Evolutionary conservation across 805 yeast species (phyloP), one percentile per base, ranked within the genome.

Genomic region (Yamadazyma olivae): DNA sequence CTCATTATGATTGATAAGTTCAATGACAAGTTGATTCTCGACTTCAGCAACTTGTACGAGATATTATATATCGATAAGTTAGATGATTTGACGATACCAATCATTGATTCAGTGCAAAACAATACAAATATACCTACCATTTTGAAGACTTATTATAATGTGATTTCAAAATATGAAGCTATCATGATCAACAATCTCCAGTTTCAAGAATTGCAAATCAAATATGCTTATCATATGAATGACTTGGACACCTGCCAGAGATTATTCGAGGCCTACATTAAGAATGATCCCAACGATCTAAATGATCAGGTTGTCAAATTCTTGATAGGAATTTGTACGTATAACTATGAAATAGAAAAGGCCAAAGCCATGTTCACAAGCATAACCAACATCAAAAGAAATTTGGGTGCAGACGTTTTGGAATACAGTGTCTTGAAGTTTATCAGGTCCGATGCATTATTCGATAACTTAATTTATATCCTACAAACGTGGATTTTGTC

Each of bases 211-310:
- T 16, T 7, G 3, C 56, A 52, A 29, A 58, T 62, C 7, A 61
- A 65, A 61, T 39, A 61, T 13, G 54, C 65, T 31, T 67, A 60
- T 43, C 68, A 67, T 45, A 46, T 46, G 45, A 59, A 61, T 30
- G 64, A 67, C 31, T 17, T 57, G 10, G 45, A 48, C 13, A 42
- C 51, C 6, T 26, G 35, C 5, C 10, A n/a, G 1, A 10, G 19
- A 2, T 22, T 39, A 13, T 17, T 38, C 4, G 40, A 36, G 6
- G 12, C 16, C 6, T 43, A 39, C 22, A 24, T 47, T 13, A 38
- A 33, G 32, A 48, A 5, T 25, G 20, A 18, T 10, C 18, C 21
- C n/a, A 9, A 3, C 8, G 39, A 22, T 9, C 48, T 57, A 27
- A 47, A 57, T 40, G 39, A 60, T 2, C 44, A 45, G 12, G 52